Evolutionary conservation across 2,329 filamentous ascomycete species (phyloP).

Genomic region (Talaromyces sp.): DNA sequence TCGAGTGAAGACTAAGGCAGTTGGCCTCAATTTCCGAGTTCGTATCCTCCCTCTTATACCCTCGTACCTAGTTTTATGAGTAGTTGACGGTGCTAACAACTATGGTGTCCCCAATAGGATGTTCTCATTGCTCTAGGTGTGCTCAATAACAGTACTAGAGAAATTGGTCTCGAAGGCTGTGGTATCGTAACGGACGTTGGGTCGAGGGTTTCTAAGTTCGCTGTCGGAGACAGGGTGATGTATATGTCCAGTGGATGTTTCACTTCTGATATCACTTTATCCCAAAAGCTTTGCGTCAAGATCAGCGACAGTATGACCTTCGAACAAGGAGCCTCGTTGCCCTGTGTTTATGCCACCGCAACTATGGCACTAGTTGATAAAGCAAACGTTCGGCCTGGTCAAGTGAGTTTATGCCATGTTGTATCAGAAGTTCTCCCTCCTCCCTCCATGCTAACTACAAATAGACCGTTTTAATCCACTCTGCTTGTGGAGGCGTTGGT

Average conservation of each 20-base stretch:
- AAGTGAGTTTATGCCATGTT: not conserved
- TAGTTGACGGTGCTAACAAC: not conserved
- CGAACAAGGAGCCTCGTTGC: slow-evolving; percentile 49
- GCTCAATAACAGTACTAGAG: not conserved
- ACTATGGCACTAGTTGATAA: slow-evolving; percentile 13
- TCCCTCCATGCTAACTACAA: not conserved
- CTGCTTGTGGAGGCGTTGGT: slow-evolving; percentile 27
- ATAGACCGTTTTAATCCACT: slow-evolving; percentile 32
- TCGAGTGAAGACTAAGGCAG: slow-evolving; percentile 18
- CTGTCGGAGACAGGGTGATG: slow-evolving; percentile 21
- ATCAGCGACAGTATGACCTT: slow-evolving; percentile 52
- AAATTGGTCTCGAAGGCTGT: slow-evolving; percentile 17
- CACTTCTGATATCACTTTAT: not conserved
- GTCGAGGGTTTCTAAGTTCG: slow-evolving; percentile 14
- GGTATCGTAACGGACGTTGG: slow-evolving; percentile 21
- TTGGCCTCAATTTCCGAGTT: slow-evolving; percentile 21
- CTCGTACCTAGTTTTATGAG: not conserved
- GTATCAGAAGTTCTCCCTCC: not conserved
- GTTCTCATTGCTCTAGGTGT: slow-evolving; percentile 15
- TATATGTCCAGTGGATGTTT: not conserved
- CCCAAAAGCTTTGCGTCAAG: slow-evolving; percentile 29
- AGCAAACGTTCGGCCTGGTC: slow-evolving; percentile 17
- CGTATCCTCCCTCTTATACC: slow-evolving; percentile 12
- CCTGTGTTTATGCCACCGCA: slow-evolving; percentile 37
- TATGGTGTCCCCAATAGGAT: slow-evolving; percentile 9